Percentiles rank a stretch among this genome's conserved stretches.
phyloP scores from a whole-genome alignment of 2,329 filamentous ascomycete genomes.

The Diaporthe batatas region DNA sequence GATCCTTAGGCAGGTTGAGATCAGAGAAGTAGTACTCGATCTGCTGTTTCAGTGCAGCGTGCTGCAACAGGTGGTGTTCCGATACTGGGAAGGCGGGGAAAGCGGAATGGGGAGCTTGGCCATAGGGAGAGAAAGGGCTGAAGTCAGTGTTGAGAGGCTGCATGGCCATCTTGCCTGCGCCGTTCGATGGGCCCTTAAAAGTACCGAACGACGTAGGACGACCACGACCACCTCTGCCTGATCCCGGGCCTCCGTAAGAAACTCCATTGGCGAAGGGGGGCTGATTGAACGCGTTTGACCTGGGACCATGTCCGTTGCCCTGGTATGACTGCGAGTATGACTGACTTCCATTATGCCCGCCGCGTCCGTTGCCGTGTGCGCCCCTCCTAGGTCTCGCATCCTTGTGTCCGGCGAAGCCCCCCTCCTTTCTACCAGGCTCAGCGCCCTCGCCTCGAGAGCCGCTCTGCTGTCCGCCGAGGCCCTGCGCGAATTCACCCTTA shows the following conservation, averaged over 20 bases:
- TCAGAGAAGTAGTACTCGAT: slow-evolving; percentile 98
- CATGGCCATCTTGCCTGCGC: slow-evolving; percentile 46
- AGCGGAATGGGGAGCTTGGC: slow-evolving; percentile 62
- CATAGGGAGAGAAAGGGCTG: slow-evolving; percentile 56
- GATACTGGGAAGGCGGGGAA: slow-evolving; percentile 54
- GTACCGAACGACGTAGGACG: slow-evolving; percentile 39
- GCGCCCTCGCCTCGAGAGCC: slow-evolving; percentile 30
- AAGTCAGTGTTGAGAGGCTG: slow-evolving; percentile 52
- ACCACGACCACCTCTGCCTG: slow-evolving; percentile 58
- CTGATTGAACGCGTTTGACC: slow-evolving; percentile 37
- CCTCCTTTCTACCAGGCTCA: slow-evolving; percentile 39
- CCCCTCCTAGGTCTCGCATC: slow-evolving; percentile 39
- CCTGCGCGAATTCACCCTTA: slow-evolving; percentile 32
- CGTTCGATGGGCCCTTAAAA: slow-evolving; percentile 42
- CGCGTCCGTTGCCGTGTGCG: slow-evolving; percentile 38
- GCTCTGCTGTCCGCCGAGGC: slow-evolving; percentile 22
- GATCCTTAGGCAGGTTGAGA: slow-evolving; percentile 94
- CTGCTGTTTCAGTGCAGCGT: slow-evolving; percentile 61
- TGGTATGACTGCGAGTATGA: slow-evolving; percentile 34
- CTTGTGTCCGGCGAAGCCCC: slow-evolving; percentile 36
- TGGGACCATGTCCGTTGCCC: slow-evolving; percentile 39
- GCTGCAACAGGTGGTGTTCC: slow-evolving; percentile 45
- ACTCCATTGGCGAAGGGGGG: slow-evolving; percentile 21
- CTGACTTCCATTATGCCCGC: slow-evolving; percentile 40
- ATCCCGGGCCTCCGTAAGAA: slow-evolving; percentile 35